phyloP scores from a whole-genome alignment of 2,329 filamentous ascomycete genomes.

The Penicillium nordicum region DNA sequence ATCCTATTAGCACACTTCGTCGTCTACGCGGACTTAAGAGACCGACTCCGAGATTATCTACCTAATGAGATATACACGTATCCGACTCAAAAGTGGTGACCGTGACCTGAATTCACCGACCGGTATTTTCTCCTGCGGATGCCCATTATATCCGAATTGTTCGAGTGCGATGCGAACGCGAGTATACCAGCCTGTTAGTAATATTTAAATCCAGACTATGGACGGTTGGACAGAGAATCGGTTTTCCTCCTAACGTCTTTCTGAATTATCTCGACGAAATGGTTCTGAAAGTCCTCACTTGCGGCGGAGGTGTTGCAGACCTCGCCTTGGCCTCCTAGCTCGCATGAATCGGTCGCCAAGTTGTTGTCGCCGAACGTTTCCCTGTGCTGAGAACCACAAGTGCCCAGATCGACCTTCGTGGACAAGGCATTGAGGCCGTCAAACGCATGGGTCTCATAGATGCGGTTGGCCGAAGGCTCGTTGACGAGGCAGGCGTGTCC shows the following conservation, averaged over 20 bases:
- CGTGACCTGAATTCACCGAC: background rate
- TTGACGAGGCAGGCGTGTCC: slow-evolving; percentile 49
- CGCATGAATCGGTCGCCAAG: slow-evolving; percentile 33
- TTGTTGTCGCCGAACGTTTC: slow-evolving; percentile 45
- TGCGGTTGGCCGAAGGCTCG: slow-evolving; percentile 36
- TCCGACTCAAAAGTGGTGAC: background rate
- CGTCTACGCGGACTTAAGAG: background rate
- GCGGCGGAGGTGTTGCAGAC: slow-evolving; percentile 41
- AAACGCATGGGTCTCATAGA: slow-evolving; percentile 52
- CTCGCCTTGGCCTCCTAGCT: slow-evolving; percentile 51
- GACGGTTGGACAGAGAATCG: background rate
- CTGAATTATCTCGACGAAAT: slow-evolving; percentile 23
- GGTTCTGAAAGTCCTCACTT: slow-evolving; percentile 48
- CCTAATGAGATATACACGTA: background rate
- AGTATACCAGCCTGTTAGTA: background rate
- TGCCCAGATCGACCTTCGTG: slow-evolving; percentile 55
- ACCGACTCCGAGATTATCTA: background rate
- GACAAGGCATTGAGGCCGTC: slow-evolving; percentile 50
- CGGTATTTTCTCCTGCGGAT: background rate
- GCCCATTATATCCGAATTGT: background rate
- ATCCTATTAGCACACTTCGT: background rate
- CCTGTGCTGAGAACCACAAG: slow-evolving; percentile 46
- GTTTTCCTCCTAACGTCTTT: background rate
- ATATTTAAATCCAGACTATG: background rate
- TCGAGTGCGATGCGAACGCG: background rate